Base-by-base conservation (phyloP, 257 asterid species). In the Salvia splendens region DNA sequence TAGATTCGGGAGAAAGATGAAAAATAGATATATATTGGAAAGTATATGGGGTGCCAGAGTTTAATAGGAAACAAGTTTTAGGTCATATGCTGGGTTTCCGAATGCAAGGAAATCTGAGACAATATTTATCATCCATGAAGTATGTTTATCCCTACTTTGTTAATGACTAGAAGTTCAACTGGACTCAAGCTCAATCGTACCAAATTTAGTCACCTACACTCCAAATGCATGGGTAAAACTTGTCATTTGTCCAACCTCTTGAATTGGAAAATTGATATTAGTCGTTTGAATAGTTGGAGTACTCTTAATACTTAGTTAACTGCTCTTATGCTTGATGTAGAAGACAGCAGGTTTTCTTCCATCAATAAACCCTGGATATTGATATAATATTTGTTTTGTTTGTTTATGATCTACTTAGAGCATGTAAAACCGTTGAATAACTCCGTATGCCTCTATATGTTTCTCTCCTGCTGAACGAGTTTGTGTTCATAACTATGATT, bases 401-500 rank as follows among this genome's bases (percentile, higher is more conserved):
- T 20, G 15, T 46, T 56, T 58, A 20, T 49, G 45, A 16, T 57
- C 10, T 43, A 62, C 45, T 12, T 71, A 32, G 58, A 65, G 30
- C 33, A 41, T 63, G 30, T n/a, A 52, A 32, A 63, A 63, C 50
- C 15, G 20, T 12, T 15, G 45, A 52, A 72, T 35, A 35, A 38
- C 30, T 48, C 41, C 12, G 12, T 38, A 48, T 38, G 12, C 63
- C 32, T 20, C 58, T 35, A 16, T 50, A 51, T 57, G 67, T 20
- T 51, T 65, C 36, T 20, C 76, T 35, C 57, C 55, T 28, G 38
- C 51, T 51, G 69, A 14, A 50, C 45, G 40, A 70, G 60, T 32
- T 56, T 76, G 57, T 35, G 42, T 73, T 50, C 46, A 64, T 74
- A 54, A 40, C 40, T 71, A 47, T 43, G 11, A 41, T 61, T 67